A percentile compares a stretch with the other conserved stretches of the same genome.
phyloP scores from a whole-genome alignment of 768 basidiomycete genomes.

The Chiua virens region DNA sequence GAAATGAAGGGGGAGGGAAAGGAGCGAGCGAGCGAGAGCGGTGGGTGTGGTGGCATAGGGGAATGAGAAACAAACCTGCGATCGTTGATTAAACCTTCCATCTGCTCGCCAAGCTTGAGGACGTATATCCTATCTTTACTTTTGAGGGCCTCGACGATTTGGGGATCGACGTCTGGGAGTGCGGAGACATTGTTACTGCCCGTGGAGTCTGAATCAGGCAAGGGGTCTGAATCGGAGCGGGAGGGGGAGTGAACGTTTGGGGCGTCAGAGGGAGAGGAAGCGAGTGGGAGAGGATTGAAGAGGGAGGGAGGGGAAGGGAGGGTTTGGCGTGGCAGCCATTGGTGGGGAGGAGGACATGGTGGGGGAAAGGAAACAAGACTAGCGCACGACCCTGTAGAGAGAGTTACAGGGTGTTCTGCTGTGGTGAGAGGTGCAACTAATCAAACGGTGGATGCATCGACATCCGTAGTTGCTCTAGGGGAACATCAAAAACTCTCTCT shows the following conservation, averaged over 20 bases:
- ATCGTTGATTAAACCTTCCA: constrained; percentile 79
- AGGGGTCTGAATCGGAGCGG: constrained; percentile 29
- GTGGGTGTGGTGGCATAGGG: constrained; percentile 7
- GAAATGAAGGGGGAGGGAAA: neutral
- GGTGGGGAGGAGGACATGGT: constrained; percentile 15
- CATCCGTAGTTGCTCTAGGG: constrained; percentile 26
- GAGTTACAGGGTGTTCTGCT: too few species aligned
- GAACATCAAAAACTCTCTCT: constrained; percentile 10
- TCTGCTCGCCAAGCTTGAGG: constrained; percentile 82
- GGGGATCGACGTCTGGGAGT: constrained; percentile 61
- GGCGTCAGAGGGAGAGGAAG: constrained; percentile 18
- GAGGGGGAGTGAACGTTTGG: constrained; percentile 12
- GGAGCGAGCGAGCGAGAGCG: neutral
- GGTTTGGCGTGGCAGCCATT: constrained; percentile 12
- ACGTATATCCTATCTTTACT: constrained; percentile 89
- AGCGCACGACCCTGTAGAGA: constrained; percentile 11
- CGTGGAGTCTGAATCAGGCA: constrained; percentile 28
- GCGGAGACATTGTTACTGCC: constrained; percentile 21
- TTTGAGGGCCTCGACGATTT: constrained; percentile 82
- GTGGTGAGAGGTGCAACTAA: constrained; percentile 9
- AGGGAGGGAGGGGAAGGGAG: constrained; percentile 5
- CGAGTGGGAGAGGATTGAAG: constrained; percentile 4
- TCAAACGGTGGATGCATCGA: constrained; percentile 24
- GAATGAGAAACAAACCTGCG: constrained; percentile 51
- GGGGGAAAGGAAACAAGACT: constrained; percentile 6